A percentile compares a stretch with the other conserved stretches of the same genome.
Evolutionary conservation across 768 basidiomycete genomes (phyloP).

Genomic region (Lactarius akahatsu): DNA sequence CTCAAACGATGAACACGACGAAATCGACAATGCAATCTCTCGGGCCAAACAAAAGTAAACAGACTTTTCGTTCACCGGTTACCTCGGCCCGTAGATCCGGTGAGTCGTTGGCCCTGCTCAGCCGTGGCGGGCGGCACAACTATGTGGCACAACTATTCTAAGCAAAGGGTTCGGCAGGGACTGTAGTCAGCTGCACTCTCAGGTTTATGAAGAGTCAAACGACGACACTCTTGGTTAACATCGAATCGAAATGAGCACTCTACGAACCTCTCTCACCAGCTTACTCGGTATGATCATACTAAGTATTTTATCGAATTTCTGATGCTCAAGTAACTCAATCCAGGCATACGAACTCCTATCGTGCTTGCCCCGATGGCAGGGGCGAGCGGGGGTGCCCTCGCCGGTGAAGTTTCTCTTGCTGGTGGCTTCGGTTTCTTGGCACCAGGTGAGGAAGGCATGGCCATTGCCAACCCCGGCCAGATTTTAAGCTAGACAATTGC

Average conservation of each 20-base stretch:
- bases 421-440: slow-evolving; percentile 78
- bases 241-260: slow-evolving; percentile 29
- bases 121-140: background rate
- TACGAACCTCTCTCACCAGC: slow-evolving; percentile 46
- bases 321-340: background rate
- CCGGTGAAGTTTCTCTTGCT: slow-evolving; percentile 56
- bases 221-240: background rate
- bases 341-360: slow-evolving; percentile 59
- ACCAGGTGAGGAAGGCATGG: slow-evolving; percentile 45
- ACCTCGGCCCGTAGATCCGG: slow-evolving; percentile 8
- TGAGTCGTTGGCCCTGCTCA: background rate
- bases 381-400: slow-evolving; percentile 54
- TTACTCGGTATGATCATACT: slow-evolving; percentile 47
- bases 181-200: background rate
- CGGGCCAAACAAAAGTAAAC: slow-evolving; percentile 15
- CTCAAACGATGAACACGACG: slow-evolving; percentile 31
- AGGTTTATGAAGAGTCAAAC: background rate
- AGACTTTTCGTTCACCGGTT: background rate
- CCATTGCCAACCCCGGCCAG: background rate
- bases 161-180: background rate
- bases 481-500: background rate
- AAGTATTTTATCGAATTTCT: background rate
- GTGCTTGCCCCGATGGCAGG: slow-evolving; percentile 71
- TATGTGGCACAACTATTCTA: background rate
- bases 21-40: slow-evolving; percentile 3